phyloP scores from a whole-genome alignment of 331 rosid genomes.

The Prunus yedoensis region DNA sequence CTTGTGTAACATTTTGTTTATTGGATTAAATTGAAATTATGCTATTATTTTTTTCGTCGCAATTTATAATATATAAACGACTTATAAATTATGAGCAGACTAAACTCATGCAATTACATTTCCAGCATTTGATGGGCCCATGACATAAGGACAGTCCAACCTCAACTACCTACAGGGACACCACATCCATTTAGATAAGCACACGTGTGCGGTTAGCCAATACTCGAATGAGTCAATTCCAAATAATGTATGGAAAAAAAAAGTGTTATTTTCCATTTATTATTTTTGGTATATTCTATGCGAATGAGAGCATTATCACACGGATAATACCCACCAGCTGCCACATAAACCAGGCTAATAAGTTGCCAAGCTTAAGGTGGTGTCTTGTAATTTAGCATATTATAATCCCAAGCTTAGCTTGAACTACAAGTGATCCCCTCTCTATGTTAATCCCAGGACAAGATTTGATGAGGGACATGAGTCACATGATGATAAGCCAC shows the following conservation, averaged over 20 bases:
- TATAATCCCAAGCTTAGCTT: slow-evolving; percentile 21
- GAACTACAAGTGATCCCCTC: slow-evolving; percentile 38
- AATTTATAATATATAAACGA: no score
- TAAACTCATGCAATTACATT: not conserved
- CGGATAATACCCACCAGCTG: not conserved
- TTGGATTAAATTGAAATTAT: no score
- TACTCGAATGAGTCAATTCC: no score
- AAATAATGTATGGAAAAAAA: no score
- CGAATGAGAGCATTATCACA: not conserved
- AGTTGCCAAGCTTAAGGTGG: not conserved
- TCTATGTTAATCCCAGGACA: not conserved
- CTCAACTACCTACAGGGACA: not conserved
- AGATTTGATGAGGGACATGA: slow-evolving; percentile 1
- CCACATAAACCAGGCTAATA: not conserved
- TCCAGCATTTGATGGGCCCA: not conserved
- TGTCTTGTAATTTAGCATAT: not conserved
- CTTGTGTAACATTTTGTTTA: no score
- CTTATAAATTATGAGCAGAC: no score
- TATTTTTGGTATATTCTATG: no score
- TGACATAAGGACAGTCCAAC: not conserved
- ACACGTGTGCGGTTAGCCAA: slow-evolving; percentile 24
- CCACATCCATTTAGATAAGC: slow-evolving; percentile 17
- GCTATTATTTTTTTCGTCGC: no score
- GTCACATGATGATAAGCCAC: slow-evolving; percentile 21
- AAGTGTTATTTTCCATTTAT: no score